A percentile compares a stretch with the other conserved stretches of the same genome.
phyloP scores from a whole-genome alignment of 108 stramenopile species.

The Nitzschia putrida region DNA sequence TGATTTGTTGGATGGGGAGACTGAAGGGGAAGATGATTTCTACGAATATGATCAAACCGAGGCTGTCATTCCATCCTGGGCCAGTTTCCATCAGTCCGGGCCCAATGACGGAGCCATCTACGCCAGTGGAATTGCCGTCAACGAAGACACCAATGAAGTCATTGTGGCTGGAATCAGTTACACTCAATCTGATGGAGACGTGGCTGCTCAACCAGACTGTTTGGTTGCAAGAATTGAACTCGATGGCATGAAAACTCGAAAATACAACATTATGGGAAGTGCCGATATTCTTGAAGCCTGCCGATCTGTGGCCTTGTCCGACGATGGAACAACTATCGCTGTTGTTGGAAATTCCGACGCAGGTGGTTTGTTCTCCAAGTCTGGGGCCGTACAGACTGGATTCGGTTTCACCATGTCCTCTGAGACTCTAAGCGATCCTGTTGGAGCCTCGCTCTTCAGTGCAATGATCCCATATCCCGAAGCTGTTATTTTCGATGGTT shows the following conservation, averaged over 20 bases:
- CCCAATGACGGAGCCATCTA: constrained; percentile 27
- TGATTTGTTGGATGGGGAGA: neutral
- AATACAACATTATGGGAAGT: constrained; percentile 9
- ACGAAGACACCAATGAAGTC: constrained; percentile 6
- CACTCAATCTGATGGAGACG: neutral
- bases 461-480: constrained; percentile 20
- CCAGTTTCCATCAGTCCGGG: constrained; percentile 21
- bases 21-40: neutral
- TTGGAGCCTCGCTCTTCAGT: constrained; percentile 14
- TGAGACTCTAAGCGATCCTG: constrained; percentile 1
- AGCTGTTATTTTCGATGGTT: constrained; percentile 21
- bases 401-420: constrained; percentile 9
- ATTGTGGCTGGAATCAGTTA: constrained; percentile 10
- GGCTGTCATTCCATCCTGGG: neutral
- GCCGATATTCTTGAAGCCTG: constrained; percentile 14
- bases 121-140: constrained; percentile 25
- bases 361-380: constrained; percentile 6
- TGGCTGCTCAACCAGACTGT: neutral
- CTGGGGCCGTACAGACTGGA: neutral
- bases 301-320: neutral
- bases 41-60: neutral
- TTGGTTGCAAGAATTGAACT: constrained; percentile 18
- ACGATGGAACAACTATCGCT: neutral
- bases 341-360: constrained; percentile 26
- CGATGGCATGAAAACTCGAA: constrained; percentile 4